Conservation (phyloP, 1,139 yeast species). For the Yamadazyma conglobata region DNA sequence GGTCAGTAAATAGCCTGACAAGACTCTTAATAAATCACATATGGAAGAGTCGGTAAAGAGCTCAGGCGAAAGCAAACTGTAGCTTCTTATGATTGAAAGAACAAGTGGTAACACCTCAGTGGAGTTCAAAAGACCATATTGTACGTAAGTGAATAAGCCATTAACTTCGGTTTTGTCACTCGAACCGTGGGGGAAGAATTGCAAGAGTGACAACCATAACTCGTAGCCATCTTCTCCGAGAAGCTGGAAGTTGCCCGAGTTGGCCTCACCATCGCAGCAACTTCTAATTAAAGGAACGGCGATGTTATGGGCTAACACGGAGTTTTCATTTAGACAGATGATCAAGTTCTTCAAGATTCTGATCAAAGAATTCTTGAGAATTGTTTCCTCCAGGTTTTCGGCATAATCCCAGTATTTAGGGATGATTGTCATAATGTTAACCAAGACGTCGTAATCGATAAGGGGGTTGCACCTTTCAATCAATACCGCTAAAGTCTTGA, state of each 20-base stretch:
- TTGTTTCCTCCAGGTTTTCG: conserved; percentile 53
- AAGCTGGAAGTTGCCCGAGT: conserved; percentile 50
- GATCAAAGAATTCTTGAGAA: conserved; percentile 66
- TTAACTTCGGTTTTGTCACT: conserved; percentile 14
- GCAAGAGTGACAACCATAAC: conserved; percentile 72
- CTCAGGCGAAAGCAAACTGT: conserved; percentile 55
- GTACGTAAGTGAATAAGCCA: conserved; percentile 44
- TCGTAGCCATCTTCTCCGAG: conserved; percentile 87
- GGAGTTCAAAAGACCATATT: conserved; percentile 52
- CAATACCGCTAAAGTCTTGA: conserved; percentile 63
- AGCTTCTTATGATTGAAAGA: conserved; percentile 68
- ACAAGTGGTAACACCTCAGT: conserved; percentile 77
- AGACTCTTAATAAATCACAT: conserved; percentile 44
- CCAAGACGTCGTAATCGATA: conserved; percentile 47
- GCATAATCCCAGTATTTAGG: conserved; percentile 74
- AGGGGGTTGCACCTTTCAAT: conserved; percentile 65
- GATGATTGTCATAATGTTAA: conserved; percentile 55
- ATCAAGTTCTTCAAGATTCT: conserved; percentile 66
- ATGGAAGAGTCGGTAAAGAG: conserved; percentile 35
- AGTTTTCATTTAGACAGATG: conserved; percentile 59
- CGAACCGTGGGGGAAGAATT: conserved; percentile 39
- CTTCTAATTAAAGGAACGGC: conserved; percentile 66
- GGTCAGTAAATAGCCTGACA: conserved; percentile 54
- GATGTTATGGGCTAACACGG: conserved; percentile 57
- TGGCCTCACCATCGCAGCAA: conserved; percentile 56